phyloP scores from a whole-genome alignment of 768 basidiomycete species.

The Leccinellum rugosiceps region DNA sequence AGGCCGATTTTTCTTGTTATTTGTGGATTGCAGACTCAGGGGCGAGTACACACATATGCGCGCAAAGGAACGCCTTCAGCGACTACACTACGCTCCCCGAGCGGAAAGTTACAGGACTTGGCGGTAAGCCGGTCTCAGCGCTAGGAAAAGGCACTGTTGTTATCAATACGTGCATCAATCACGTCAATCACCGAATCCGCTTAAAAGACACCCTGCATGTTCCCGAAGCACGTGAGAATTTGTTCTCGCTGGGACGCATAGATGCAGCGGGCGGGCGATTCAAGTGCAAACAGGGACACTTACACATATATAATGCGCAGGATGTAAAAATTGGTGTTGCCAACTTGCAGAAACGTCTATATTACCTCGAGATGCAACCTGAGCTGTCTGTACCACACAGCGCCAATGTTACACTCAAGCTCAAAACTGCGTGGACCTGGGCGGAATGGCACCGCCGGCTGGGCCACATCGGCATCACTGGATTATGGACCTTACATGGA shows the following conservation, averaged over 20 bases:
- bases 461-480: not conserved
- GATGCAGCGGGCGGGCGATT: not conserved
- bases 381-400: not conserved
- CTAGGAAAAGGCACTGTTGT: not conserved
- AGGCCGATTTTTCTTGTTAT: slow-evolving; percentile 1
- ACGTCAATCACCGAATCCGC: not conserved
- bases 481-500: not conserved
- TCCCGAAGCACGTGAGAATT: not conserved
- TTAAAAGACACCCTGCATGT: not conserved
- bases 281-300: not conserved
- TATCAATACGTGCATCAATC: not conserved
- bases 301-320: not conserved
- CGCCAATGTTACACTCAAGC: not conserved
- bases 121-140: not conserved
- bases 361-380: not conserved
- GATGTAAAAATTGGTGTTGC: too few species aligned
- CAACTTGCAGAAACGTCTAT: not conserved
- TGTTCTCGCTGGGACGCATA: not conserved
- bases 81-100: not conserved
- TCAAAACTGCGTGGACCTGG: not conserved
- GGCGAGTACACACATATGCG: not conserved
- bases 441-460: not conserved
- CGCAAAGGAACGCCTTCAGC: not conserved
- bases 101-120: not conserved
- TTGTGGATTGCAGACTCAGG: slow-evolving; percentile 5